Base-by-base conservation (phyloP, 2,329 filamentous ascomycete species). In the Phoma sp. region DNA sequence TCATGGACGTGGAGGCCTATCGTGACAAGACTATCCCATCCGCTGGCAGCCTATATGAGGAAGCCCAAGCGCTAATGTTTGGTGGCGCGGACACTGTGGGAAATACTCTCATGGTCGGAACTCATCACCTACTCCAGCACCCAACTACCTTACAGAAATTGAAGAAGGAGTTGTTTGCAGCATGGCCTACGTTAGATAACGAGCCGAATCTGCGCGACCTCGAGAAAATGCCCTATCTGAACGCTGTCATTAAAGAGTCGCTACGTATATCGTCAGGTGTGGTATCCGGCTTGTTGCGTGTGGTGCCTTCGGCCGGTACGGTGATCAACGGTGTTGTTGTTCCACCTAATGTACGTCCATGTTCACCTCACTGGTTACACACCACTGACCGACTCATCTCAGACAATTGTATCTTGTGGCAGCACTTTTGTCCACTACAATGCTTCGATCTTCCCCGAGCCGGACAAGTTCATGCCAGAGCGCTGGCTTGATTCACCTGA, bases 21-120 rank as follows among this genome's bases (percentile, higher is more conserved):
- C 66, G 68, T n/a, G 65, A 64, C 47, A 68, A 71, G 24, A 69
- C 56, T 0, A 63, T 75, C 1, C 74, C 76, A 5, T 67, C 63
- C 3, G 46, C 67, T 6, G 67, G 58, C 2, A 74, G 70, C 39
- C 61, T 82, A 3, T 77, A 75, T 39, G 77, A 81, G 17, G 80
- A 82, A 67, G 75, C 74, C 1, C 74, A 77, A 60, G 75, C 77
- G 0, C 68, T 82, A 44, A 70, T 82, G 58, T 81, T 81, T 58
- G 80, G 74, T 7, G 81, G 80, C 13, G 72, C 72, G 12, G 78
- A 82, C 51, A 81, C 80, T 0, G 73, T 75, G 6, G 79, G 73
- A 0, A 77, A 76, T 36, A 72, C 78, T 1, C 58, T 79, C 7
- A 77, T 76, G 68, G 60, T 77, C 8, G 79, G 78, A 0, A 70